Evolutionary conservation across 805 yeast genomes (phyloP).

Genomic region (Danielozyma ontarioensis): DNA sequence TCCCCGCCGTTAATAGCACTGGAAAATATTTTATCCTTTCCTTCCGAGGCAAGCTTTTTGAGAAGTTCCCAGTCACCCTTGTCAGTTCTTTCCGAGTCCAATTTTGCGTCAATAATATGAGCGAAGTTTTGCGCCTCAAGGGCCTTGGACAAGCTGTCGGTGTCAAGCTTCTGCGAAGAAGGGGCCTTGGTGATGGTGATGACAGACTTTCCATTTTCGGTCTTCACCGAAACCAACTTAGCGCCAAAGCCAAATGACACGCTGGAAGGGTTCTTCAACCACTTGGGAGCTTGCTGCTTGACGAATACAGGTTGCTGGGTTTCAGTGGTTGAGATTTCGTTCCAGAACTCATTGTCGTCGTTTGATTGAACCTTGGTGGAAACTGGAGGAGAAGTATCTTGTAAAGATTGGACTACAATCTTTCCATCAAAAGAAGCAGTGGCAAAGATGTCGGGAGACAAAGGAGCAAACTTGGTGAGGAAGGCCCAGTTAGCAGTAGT

Average conservation of each 20-base stretch:
- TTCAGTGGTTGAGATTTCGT: slow-evolving; percentile 60
- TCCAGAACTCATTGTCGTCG: slow-evolving; percentile 83
- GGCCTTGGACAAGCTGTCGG: slow-evolving; percentile 44
- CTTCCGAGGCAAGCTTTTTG: slow-evolving; percentile 45
- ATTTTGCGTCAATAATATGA: slow-evolving; percentile 51
- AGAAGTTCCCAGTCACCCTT: slow-evolving; percentile 65
- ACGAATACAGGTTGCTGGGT: slow-evolving; percentile 69
- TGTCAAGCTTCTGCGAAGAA: slow-evolving; percentile 22
- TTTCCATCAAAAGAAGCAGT: slow-evolving; percentile 85
- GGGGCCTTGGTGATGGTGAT: slow-evolving; percentile 39
- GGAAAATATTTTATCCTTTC: slow-evolving; percentile 46
- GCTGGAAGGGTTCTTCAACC: slow-evolving; percentile 73
- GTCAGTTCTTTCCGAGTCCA: slow-evolving; percentile 33
- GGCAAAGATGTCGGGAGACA: slow-evolving; percentile 84
- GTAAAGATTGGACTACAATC: slow-evolving; percentile 76
- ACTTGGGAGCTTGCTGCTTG: slow-evolving; percentile 77
- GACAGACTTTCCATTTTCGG: slow-evolving; percentile 34
- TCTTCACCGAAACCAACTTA: slow-evolving; percentile 57
- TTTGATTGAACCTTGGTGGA: slow-evolving; percentile 37
- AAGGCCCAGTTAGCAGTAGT: slow-evolving; percentile 92
- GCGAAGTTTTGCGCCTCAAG: slow-evolving; percentile 50
- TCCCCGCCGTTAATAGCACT: slow-evolving; percentile 10
- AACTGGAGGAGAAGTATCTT: slow-evolving; percentile 69
- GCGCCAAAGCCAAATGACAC: slow-evolving; percentile 95
- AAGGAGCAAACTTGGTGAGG: slow-evolving; percentile 82